Conservation (phyloP, 2,329 filamentous ascomycete species). For the Lecanicillium sp. region DNA sequence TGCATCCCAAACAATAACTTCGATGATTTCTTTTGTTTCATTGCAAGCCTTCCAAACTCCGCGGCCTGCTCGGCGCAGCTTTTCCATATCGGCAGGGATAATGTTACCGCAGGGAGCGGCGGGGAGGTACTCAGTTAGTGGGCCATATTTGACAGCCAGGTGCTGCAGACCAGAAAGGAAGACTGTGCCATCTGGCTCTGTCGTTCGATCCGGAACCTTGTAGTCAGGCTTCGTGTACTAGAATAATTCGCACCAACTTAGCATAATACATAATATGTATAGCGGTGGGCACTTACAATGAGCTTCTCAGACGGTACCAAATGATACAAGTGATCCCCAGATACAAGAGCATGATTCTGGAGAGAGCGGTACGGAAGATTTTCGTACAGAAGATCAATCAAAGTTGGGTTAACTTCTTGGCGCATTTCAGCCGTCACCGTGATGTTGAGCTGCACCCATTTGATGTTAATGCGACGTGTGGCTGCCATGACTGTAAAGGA, state of each 20-base stretch:
- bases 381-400: not conserved
- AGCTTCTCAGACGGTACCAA: not conserved
- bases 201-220: not conserved
- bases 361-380: not conserved
- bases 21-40: not conserved
- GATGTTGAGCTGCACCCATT: not conserved
- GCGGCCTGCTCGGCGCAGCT: not conserved
- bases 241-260: not conserved
- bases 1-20: conserved; percentile 1
- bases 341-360: not conserved
- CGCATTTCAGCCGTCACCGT: conserved; percentile 1
- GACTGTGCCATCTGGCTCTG: not conserved
- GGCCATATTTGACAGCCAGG: conserved; percentile 1
- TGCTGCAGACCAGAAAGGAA: not conserved
- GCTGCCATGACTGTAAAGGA: too few relatives aligned
- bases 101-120: not conserved
- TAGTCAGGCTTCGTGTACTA: not conserved
- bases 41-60: conserved; percentile 1
- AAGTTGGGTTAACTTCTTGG: not conserved
- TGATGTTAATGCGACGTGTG: not conserved
- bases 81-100: not conserved
- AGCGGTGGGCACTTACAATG: not conserved
- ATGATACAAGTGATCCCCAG: not conserved
- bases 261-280: not conserved
- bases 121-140: not conserved